phyloP scores from a whole-genome alignment of 345 rosid species.

The Zanthoxylum bungeanum region DNA sequence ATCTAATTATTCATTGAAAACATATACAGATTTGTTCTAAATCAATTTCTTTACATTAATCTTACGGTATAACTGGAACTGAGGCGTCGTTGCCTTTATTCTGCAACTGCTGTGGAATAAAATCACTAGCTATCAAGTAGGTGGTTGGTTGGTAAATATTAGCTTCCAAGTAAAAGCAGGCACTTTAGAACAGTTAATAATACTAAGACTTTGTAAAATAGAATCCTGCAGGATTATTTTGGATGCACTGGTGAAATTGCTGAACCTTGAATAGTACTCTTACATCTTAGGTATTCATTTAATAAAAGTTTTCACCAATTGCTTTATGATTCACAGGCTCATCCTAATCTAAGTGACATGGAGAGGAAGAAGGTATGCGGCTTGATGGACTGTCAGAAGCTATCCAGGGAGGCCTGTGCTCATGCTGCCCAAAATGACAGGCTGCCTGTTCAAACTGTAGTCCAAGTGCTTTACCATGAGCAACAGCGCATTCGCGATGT shows the following conservation, averaged over 20 bases:
- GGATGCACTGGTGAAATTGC: background rate
- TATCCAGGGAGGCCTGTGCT: slow-evolving; percentile 89
- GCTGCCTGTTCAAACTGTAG: slow-evolving; percentile 88
- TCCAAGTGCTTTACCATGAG: slow-evolving; percentile 90
- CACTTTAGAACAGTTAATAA: too few species aligned
- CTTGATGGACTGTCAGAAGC: slow-evolving; percentile 93
- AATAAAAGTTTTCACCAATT: background rate
- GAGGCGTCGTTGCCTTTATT: background rate
- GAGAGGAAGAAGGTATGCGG: slow-evolving; percentile 96
- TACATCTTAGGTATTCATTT: slow-evolving; percentile 6
- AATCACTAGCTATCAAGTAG: background rate
- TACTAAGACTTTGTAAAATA: too few species aligned
- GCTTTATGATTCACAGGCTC: slow-evolving; percentile 51
- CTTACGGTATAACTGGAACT: background rate
- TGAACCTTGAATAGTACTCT: background rate
- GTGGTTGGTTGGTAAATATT: background rate
- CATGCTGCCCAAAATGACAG: slow-evolving; percentile 92
- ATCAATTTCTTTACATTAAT: background rate
- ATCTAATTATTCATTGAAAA: background rate
- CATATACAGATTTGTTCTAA: background rate
- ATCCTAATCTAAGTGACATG: slow-evolving; percentile 72
- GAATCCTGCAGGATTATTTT: background rate
- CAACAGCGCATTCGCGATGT: slow-evolving; percentile 81
- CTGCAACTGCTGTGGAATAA: background rate
- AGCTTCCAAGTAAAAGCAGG: too few species aligned